Percentiles rank a stretch among this genome's conserved stretches.
phyloP scores from a whole-genome alignment of 2,329 filamentous ascomycete species.

The Diplodia corticola region DNA sequence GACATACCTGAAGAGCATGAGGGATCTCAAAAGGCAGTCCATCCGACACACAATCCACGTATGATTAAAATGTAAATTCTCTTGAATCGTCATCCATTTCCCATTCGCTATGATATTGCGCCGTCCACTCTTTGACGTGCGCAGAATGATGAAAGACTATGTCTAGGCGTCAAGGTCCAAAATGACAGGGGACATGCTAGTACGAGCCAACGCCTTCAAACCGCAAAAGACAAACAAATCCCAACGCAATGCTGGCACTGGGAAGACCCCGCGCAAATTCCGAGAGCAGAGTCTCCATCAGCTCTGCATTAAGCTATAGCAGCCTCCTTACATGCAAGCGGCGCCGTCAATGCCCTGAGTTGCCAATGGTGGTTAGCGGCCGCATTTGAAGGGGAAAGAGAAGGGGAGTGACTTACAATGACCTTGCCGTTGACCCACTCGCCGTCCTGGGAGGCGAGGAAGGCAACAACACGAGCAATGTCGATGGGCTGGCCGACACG shows the following conservation, averaged over 20 bases:
- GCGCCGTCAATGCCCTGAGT: constrained; percentile 34
- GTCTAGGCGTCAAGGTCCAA: constrained; percentile 7
- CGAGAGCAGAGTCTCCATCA: not conserved
- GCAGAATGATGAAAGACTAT: constrained; percentile 14
- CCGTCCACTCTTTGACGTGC: constrained; percentile 4
- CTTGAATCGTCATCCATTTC: not conserved
- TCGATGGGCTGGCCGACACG: constrained; percentile 68
- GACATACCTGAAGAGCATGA: not conserved
- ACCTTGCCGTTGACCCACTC: constrained; percentile 59
- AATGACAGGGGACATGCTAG: constrained; percentile 1
- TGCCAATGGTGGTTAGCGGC: not conserved
- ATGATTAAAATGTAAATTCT: no score
- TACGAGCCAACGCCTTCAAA: constrained; percentile 1
- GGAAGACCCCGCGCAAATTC: not conserved
- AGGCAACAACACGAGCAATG: constrained; percentile 65
- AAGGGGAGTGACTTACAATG: constrained; percentile 32
- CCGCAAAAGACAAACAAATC: not conserved
- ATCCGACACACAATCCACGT: not conserved
- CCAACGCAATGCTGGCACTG: not conserved
- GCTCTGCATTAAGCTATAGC: not conserved
- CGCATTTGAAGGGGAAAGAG: constrained; percentile 30
- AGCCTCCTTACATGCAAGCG: constrained; percentile 43
- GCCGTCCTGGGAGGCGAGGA: constrained; percentile 59
- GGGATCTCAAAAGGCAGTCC: not conserved
- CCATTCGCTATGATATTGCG: not conserved